Conservation (phyloP, 2,329 filamentous ascomycete genomes). For the Alternaria postmessia region DNA sequence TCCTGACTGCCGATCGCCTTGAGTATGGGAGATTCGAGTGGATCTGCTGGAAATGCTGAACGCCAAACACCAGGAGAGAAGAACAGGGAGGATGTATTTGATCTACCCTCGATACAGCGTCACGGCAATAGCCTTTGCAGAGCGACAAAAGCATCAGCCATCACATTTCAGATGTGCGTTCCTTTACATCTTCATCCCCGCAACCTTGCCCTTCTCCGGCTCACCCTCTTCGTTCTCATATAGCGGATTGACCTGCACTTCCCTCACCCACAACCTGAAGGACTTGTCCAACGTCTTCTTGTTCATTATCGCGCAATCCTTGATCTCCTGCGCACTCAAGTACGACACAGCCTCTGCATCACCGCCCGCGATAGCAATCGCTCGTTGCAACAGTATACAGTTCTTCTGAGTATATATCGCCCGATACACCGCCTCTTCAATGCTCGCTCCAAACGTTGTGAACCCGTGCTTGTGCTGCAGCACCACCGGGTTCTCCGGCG, state of each 20-base stretch:
- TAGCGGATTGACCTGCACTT: slow-evolving; percentile 46
- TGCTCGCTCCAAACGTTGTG: slow-evolving; percentile 46
- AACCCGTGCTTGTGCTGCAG: slow-evolving; percentile 57
- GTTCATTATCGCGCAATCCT: slow-evolving; percentile 47
- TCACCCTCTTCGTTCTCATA: slow-evolving; percentile 50
- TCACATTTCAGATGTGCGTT: fast-evolving
- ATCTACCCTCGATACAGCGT: background rate
- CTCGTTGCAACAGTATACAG: slow-evolving; percentile 46
- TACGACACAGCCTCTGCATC: slow-evolving; percentile 36
- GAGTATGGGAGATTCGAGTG: fast-evolving
- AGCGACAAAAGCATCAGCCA: fast-evolving
- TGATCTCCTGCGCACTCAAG: slow-evolving; percentile 47
- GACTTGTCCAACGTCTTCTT: slow-evolving; percentile 46
- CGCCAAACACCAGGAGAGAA: no score
- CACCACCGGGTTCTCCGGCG: slow-evolving; percentile 34
- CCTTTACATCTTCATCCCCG: slow-evolving; percentile 32
- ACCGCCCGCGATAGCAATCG: slow-evolving; percentile 40
- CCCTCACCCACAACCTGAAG: slow-evolving; percentile 53
- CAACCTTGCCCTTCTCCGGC: slow-evolving; percentile 33
- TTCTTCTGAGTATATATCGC: slow-evolving; percentile 52
- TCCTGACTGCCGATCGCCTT: no score
- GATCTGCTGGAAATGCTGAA: no score
- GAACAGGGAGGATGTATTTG: fast-evolving
- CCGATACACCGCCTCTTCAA: slow-evolving; percentile 54
- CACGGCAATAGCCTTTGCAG: fast-evolving